A percentile compares a stretch with the other conserved stretches of the same genome.
These are phyloP conservation scores for Tagetes patula DNA, from an alignment of 129 eudicot genomes.

Conservation along the genomic window DNA sequence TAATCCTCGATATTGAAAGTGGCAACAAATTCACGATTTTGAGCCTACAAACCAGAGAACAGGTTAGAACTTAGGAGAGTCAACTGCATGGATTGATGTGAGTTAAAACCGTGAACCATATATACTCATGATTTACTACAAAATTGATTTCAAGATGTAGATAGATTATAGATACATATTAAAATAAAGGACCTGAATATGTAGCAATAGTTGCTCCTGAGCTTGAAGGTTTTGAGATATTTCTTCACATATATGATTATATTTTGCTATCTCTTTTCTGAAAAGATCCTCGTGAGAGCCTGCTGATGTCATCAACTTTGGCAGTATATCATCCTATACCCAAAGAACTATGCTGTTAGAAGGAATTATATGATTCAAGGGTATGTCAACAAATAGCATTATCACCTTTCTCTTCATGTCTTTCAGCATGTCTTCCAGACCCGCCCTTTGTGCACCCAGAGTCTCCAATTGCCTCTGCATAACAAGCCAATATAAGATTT, in stretches of 20 bases:
- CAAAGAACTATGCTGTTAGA: neutral
- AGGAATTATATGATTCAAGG: neutral
- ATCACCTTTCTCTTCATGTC: conserved; percentile 96
- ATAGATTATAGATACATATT: neutral
- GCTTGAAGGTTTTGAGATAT: conserved; percentile 79
- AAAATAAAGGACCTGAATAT: conserved; percentile 62
- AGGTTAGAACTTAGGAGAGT: neutral
- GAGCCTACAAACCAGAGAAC: conserved; percentile 60
- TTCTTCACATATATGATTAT: conserved; percentile 79
- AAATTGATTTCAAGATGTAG: neutral
- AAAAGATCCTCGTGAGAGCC: conserved; percentile 96
- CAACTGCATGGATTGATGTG: neutral
- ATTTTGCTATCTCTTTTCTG: conserved; percentile 86
- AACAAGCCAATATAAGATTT: neutral
- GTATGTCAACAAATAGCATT: conserved; percentile 2
- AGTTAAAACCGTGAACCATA: neutral
- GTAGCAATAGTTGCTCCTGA: conserved; percentile 75
- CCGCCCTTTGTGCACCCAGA: conserved; percentile 92
- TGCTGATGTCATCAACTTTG: conserved; percentile 88
- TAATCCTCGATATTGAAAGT: conserved; percentile 86
- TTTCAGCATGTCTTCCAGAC: conserved; percentile 98
- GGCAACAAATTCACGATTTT: conserved; percentile 71
- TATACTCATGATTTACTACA: neutral
- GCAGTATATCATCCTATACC: conserved; percentile 84
- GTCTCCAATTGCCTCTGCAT: conserved; percentile 92